A percentile compares a stretch with the other conserved stretches of the same genome.
phyloP scores from a whole-genome alignment of 2,329 filamentous ascomycete species.

The Ambrosiella xylebori region DNA sequence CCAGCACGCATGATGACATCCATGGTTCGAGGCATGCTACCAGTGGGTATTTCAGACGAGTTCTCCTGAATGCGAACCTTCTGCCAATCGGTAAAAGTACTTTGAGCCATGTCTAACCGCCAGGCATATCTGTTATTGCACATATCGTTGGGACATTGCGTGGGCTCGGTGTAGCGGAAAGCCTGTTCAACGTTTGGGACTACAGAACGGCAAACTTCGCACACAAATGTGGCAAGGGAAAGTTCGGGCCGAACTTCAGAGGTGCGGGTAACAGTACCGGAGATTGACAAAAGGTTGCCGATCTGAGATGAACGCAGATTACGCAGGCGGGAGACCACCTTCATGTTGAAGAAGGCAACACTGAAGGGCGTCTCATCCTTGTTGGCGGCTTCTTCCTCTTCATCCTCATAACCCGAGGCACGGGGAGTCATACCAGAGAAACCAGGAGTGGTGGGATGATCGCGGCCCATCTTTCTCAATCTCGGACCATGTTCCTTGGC shows the following conservation, averaged over 20 bases:
- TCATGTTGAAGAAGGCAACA: slow-evolving; percentile 83
- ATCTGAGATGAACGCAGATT: slow-evolving; percentile 79
- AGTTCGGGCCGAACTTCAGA: slow-evolving; percentile 93
- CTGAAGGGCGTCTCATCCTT: slow-evolving; percentile 90
- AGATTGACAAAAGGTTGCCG: slow-evolving; percentile 85
- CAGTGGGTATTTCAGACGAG: slow-evolving; percentile 92
- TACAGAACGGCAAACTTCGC: slow-evolving; percentile 69
- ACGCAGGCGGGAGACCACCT: slow-evolving; percentile 70
- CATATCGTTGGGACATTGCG: slow-evolving; percentile 74
- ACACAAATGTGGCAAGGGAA: slow-evolving; percentile 80
- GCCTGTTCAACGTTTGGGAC: slow-evolving; percentile 91
- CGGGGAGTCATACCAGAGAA: slow-evolving; percentile 11
- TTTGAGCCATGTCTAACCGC: slow-evolving; percentile 91
- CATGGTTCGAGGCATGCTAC: slow-evolving; percentile 96
- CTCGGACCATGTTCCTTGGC: slow-evolving; percentile 6
- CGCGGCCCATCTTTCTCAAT: slow-evolving; percentile 5
- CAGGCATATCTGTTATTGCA: slow-evolving; percentile 87
- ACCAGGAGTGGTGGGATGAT: slow-evolving; percentile 10
- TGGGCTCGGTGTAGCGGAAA: slow-evolving; percentile 92
- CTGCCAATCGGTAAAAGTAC: slow-evolving; percentile 98
- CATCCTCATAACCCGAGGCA: slow-evolving; percentile 7
- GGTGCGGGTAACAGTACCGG: slow-evolving; percentile 87
- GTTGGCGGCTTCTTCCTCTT: not conserved
- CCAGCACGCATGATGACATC: slow-evolving; percentile 92
- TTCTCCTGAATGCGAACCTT: slow-evolving; percentile 98